Evolutionary conservation across 352 stramenopile species (phyloP), one percentile per base, ranked within the genome.

Genomic region (Phytophthora pini): DNA sequence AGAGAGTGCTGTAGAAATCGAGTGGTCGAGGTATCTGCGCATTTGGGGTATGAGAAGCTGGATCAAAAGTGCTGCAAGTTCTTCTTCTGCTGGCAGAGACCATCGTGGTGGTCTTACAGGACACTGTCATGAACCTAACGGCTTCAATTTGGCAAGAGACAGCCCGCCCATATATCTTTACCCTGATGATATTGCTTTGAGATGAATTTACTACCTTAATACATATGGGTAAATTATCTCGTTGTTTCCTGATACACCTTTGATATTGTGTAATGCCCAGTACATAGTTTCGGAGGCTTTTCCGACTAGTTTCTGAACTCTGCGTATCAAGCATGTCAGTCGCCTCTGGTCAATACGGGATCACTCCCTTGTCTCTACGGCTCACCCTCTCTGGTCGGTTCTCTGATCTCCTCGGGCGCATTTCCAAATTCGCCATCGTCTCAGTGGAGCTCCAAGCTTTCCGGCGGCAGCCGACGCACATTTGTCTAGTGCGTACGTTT

Each of bases 361-460:
- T 34, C 50, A 48, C 26, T 40, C 57, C 32, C 46, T 32, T 63
- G 57, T 72, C 64, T 68, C 57, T 68, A 48, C 50, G 34, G 29
- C 17, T 57, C 39, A 60, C 47, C 39, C n/a, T 61, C 61, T 73
- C 65, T 69, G 60, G 29, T 73, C 60, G 52, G 55, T 70, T 56
- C 54, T 65, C 65, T 69, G 52, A 17, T 69, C 60, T 63, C 34
- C 41, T 17, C 44, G 31, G 49, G 26, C 20, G 46, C 46, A 65
- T 54, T 69, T 69, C 46, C 3, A 29, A 50, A 52, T 32, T 64
- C 36, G 24, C 39, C 53, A n/a, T 12, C 39, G 48, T 32, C 12
- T 49, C n/a, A 17, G 38, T 17, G 15, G 27, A 24, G 52, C 11
- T 34, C 17, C 56, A 4, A 11, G 17, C 34, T 38, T 9, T 36